These are phyloP conservation scores for Dalbergia cochinchinensis DNA, from an alignment of 306 rosid species.

Conservation along the genomic window DNA sequence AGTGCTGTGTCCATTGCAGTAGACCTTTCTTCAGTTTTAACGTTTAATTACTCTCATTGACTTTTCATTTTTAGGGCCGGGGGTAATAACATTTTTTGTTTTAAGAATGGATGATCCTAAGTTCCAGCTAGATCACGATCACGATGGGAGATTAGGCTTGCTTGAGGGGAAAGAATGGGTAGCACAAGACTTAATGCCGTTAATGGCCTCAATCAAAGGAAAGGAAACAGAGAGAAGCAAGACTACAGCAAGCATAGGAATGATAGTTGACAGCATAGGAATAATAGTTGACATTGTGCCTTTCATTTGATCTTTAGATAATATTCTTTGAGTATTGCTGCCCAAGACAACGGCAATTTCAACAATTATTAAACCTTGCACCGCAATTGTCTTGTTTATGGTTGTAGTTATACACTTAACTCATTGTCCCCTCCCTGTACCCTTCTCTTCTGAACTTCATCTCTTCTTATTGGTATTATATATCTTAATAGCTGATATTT, in stretches of 20 bases:
- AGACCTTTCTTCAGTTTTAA: not conserved
- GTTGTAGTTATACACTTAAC: not conserved
- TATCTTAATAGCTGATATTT: conserved; percentile 45
- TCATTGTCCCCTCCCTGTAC: not conserved
- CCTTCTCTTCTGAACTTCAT: not conserved
- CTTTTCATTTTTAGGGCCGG: conserved; percentile 12
- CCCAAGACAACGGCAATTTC: conserved; percentile 8
- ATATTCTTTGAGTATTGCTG: conserved; percentile 14
- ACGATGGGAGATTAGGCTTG: not conserved
- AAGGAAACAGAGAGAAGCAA: conserved; percentile 10
- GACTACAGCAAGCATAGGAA: conserved; percentile 4
- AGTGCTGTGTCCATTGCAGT: conserved; percentile 1
- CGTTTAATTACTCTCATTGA: not conserved
- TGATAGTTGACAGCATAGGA: conserved; percentile 13
- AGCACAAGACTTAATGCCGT: not conserved
- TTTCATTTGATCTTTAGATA: conserved; percentile 20
- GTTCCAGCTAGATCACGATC: not conserved
- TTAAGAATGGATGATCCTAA: conserved; percentile 19
- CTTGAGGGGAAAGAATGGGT: not conserved
- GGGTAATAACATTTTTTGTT: not conserved
- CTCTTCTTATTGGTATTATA: not conserved
- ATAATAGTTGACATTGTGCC: conserved; percentile 31
- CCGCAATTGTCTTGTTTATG: conserved; percentile 23
- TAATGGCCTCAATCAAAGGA: conserved; percentile 6
- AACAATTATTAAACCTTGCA: conserved; percentile 11